Evolutionary conservation across 2,329 filamentous ascomycete genomes (phyloP), one percentile per base, ranked within the genome.

Genomic region (Endoconidiophora laricicola): DNA sequence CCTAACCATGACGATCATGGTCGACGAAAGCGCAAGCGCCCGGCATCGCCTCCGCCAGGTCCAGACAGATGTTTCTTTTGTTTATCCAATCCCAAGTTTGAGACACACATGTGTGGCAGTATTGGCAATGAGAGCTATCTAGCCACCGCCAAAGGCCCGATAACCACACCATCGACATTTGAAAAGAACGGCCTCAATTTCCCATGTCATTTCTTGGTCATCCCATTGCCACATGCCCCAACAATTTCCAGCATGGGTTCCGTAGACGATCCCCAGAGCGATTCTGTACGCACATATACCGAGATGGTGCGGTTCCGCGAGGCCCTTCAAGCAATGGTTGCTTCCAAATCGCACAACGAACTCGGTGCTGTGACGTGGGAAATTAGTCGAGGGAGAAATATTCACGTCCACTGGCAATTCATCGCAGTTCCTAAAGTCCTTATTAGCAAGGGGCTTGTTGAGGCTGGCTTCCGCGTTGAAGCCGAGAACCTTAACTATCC

Each of bases 381-480:
- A 65, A 88, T 98, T 58, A 90, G 81, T 60, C 81, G 87, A 46
- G 72, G 71, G 3, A 75, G 76, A 47, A 86, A 91, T 49, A 79
- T 96, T 50, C 91, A 98, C 61, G 73, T 81, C 1, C 90, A 96
- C 60, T 95, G 88, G 91, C 93, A 98, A 64, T 83, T 93, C 57
- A 68, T 96, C 26, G 86, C 91, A 1, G 70, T 93, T 0, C 76
- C 83, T 0, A 69, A 74, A 0, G 72, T 82, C 7, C 67, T 86
- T 42, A 74, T 94, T 46, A 68, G 66, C 18, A 78, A 78, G 44
- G 83, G 84, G 0, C 70, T 94, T 1, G 84, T 94, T 0, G 86
- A 94, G 62, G 86, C 84, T 0, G 90, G 81, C 0, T 95, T 98
- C 67, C 81, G 81, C 48, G 84, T 93, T 1, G 79, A 94, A 60